Evolutionary conservation across 192 early-diverging fungal species (phyloP), one percentile per base, ranked within the genome.

Genomic region (Funneliformis geosporum): DNA sequence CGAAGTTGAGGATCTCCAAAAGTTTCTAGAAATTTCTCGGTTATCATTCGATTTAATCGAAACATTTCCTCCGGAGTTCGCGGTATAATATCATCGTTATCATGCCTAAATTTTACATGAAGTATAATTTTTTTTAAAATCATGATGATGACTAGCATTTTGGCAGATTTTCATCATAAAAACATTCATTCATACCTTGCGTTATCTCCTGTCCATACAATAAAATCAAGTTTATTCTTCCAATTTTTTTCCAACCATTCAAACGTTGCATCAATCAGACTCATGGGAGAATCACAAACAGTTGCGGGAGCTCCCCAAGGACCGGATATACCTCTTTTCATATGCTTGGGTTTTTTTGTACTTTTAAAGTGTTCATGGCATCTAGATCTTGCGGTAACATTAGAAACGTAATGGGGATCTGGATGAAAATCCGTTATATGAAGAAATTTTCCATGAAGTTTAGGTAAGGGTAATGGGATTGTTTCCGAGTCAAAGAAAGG

Each of bases 181-280:
- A 42, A 12, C 75, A 21, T n/a, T n/a, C 27, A 27, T 65, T 66
- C 33, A 33, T 84, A 90, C 89, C 89, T 82, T 18, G 90, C 89
- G 86, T 91, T 93, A 80, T 94, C 93, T 38, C 93, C 93, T 4
- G 93, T 94, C 91, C 91, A 94, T 33, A 90, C 73, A 4, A 94
- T 86, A 90, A 94, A 94, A 82, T 94, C 93, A 39, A 92, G 79
- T 21, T 82, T 79, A 60, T 82, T 81, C 28, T 82, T 87, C 83
- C 87, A 83, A 42, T 86, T 79, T 44, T 84, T 80, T 50, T 83
- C 85, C 46, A 94, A 81, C 79, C 87, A 88, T 3, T 91, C 86
- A 74, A 90, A 83, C 0, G 91, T 93, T 7, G 88, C 88, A 42
- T 92, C 85, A 18, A 90, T 83, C 59, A 94, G 82, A 0, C 82